Percentiles rank a stretch among this genome's conserved stretches.
Evolutionary conservation across 805 yeast genomes (phyloP).

Genomic region (Starmerella riodocensis): DNA sequence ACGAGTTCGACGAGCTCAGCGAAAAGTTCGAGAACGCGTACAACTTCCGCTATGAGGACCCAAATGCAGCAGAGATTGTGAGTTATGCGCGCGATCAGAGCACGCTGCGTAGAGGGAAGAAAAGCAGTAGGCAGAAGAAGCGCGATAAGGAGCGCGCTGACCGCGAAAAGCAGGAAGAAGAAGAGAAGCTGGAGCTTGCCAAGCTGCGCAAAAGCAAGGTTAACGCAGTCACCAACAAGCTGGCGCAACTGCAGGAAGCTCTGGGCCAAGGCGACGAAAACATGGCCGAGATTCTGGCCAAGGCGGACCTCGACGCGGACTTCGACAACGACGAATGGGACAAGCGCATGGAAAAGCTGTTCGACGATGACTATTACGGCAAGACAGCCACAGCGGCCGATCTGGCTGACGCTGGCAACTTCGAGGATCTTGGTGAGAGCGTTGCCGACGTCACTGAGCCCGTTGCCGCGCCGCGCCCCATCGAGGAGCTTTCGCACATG

Average conservation of each 20-base stretch:
- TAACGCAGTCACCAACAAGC: constrained; percentile 61
- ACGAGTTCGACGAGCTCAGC: constrained; percentile 81
- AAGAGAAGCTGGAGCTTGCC: constrained; percentile 47
- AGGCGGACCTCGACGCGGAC: constrained; percentile 68
- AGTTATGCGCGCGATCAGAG: constrained; percentile 90
- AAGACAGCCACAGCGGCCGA: no score
- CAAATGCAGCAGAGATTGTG: constrained; percentile 76
- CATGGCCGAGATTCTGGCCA: constrained; percentile 54
- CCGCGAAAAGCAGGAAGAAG: constrained; percentile 38
- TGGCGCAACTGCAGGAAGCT: constrained; percentile 49
- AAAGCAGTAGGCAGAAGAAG: constrained; percentile 63
- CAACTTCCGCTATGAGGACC: constrained; percentile 90
- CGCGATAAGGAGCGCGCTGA: constrained; percentile 57
- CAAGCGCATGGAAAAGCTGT: constrained; percentile 63
- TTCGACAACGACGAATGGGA: constrained; percentile 91
- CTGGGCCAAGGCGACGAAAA: constrained; percentile 45
- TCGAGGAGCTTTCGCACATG: constrained; percentile 27
- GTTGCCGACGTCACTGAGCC: constrained; percentile 30
- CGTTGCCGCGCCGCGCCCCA: constrained; percentile 20
- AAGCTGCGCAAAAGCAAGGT: constrained; percentile 65
- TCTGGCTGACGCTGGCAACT: constrained; percentile 18
- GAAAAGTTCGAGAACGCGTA: constrained; percentile 85
- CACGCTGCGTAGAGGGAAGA: constrained; percentile 69
- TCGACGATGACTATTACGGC: constrained; percentile 71
- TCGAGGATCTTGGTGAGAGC: constrained; percentile 32